Conservation (phyloP, 805 yeast species). For the Suhomyces prunicola region DNA sequence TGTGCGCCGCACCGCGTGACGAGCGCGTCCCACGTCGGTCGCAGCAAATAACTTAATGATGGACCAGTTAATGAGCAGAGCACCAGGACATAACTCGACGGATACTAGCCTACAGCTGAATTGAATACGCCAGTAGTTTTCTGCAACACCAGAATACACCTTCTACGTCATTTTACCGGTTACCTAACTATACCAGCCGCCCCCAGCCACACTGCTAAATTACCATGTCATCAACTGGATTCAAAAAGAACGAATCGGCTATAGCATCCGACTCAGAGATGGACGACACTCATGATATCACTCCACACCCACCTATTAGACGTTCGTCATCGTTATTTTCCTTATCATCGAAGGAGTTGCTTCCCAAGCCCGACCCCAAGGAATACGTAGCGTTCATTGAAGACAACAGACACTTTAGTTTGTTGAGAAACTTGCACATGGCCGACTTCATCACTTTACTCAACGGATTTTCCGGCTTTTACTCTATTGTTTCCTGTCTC, state of each 20-base stretch:
- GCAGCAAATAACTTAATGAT: not conserved
- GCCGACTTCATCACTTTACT: slow-evolving; percentile 95
- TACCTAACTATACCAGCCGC: not conserved
- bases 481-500: slow-evolving; percentile 81
- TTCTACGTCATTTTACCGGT: not conserved
- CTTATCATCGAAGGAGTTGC: slow-evolving; percentile 46
- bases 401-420: slow-evolving; percentile 81
- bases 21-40: not conserved
- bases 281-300: slow-evolving; percentile 18
- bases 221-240: slow-evolving; percentile 21
- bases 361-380: slow-evolving; percentile 73
- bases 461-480: slow-evolving; percentile 92
- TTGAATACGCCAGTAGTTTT: not conserved
- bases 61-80: not conserved
- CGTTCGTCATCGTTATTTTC: slow-evolving; percentile 53
- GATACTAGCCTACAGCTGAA: not conserved
- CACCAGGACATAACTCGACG: not conserved
- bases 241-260: slow-evolving; percentile 31
- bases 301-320: slow-evolving; percentile 36
- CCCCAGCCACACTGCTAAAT: not conserved
- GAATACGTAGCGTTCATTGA: slow-evolving; percentile 78
- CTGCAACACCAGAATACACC: not conserved
- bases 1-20: not conserved
- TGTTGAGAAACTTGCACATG: slow-evolving; percentile 84
- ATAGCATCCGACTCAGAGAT: slow-evolving; percentile 36